Base-by-base conservation (phyloP, 768 basidiomycete species). In the Pleurotus pulmonarius region DNA sequence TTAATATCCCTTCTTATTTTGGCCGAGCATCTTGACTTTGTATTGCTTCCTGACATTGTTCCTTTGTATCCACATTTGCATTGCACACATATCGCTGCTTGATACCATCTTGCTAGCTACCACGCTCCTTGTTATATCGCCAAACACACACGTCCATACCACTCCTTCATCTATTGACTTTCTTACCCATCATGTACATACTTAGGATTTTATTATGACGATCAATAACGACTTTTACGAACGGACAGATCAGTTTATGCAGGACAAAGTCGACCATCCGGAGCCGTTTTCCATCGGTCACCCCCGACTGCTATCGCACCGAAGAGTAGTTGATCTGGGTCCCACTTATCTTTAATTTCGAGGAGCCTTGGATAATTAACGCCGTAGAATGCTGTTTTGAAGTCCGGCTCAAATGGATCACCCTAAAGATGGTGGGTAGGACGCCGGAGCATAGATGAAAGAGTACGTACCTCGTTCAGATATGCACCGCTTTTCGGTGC, bases 361-460 rank as follows among this genome's bases (percentile, higher is more conserved):
- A 49, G 39, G 13, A 57, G 49, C n/a, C 12, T 43, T 7, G 18
- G 4, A 44, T 57, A 57, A 40, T 58, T 58, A 16, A 45, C 18
- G 25, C 58, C 58, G 25, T 29, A 58, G 34, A 58, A 58, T 54
- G 53, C 53, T 43, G 26, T 24, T 46, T 58, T 53, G 39, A 47
- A 58, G 18, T 58, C 58, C 4, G 58, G 58, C 25, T 59, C 58
- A 20, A 20, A 29, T 34, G 20, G 34, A 29, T 59, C 58, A 22
- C 53, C n/a, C 41, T 16, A 15, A 44, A 12, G 48, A 45, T 7
- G 47, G 9, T 34, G 29, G 9, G 2, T 34, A 34, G 9, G 7
- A 34, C 29, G 29, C 3, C 29, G 29, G 9, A 34, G 9, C 29
- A 18, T 44, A 3, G 41, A n/a, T 9, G 39, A 38, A 12, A 53